A percentile compares a stretch with the other conserved stretches of the same genome.
Conservation (phyloP, 2,329 filamentous ascomycete genomes). For the Sporothrix humicola region DNA sequence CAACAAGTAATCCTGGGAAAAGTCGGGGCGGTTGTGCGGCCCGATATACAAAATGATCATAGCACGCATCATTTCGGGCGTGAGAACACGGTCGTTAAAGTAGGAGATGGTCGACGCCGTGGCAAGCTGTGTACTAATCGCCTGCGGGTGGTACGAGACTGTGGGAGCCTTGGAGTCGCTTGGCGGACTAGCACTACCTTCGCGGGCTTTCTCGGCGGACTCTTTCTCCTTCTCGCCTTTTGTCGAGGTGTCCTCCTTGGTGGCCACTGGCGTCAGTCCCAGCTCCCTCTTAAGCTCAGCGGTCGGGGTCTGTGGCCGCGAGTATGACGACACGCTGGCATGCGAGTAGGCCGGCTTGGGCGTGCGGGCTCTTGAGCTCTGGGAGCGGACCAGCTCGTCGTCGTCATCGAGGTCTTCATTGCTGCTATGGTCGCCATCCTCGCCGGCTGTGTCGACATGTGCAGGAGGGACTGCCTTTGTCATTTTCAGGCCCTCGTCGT, state of each 20-base stretch:
- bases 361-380: constrained; percentile 18
- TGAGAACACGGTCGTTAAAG: constrained; percentile 92
- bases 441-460: not conserved
- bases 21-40: constrained; percentile 90
- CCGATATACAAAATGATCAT: constrained; percentile 99
- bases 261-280: not conserved
- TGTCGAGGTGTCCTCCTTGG: not conserved
- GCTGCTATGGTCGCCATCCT: not conserved
- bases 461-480: not conserved
- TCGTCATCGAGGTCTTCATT: not conserved
- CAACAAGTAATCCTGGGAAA: constrained; percentile 86
- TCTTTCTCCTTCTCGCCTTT: not conserved
- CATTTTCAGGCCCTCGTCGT: constrained; percentile 67
- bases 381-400: not conserved
- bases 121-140: constrained; percentile 82
- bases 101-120: constrained; percentile 98
- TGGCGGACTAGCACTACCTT: not conserved
- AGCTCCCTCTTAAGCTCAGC: not conserved
- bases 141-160: constrained; percentile 59
- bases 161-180: constrained; percentile 36
- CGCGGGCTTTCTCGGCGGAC: too few relatives aligned
- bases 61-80: constrained; percentile 97
- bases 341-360: constrained; percentile 37
- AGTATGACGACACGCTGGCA: constrained; percentile 32
- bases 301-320: constrained; percentile 26